A percentile compares a stretch with the other conserved stretches of the same genome.
Conservation (phyloP, 106 monocot species). For the Platanthera guangdongensis region DNA sequence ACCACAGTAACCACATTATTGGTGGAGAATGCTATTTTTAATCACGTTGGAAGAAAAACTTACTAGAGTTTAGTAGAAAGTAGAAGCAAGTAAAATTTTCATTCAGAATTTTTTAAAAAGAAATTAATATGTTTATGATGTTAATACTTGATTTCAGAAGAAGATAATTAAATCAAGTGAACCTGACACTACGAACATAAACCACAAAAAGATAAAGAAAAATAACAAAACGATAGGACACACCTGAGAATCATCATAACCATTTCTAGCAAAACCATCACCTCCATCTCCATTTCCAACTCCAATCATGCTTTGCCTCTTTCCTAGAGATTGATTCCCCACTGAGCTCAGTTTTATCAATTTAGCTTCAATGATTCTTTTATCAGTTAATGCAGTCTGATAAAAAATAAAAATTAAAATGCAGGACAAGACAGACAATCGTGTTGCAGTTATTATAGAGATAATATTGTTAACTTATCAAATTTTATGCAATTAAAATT, state of each 20-base stretch:
- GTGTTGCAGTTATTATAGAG: background rate
- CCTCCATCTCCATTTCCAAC: conserved; percentile 18
- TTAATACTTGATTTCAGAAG: background rate
- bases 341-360: conserved; percentile 25
- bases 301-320: conserved; percentile 10
- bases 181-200: background rate
- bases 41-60: background rate
- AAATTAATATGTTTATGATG: background rate
- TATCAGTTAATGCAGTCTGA: conserved; percentile 55
- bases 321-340: conserved; percentile 16
- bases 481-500: background rate
- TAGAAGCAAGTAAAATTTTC: background rate
- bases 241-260: conserved; percentile 29
- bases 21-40: background rate
- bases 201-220: background rate
- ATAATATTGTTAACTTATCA: background rate
- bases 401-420: conserved; percentile 7
- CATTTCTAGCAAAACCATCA: conserved; percentile 14
- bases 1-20: background rate
- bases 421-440: background rate
- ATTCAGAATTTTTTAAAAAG: background rate
- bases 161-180: background rate
- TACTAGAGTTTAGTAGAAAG: background rate
- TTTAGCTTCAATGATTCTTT: conserved; percentile 40
- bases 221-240: background rate